Evolutionary conservation across 2,329 filamentous ascomycete species (phyloP).

Genomic region (Aspergillus udagawae): DNA sequence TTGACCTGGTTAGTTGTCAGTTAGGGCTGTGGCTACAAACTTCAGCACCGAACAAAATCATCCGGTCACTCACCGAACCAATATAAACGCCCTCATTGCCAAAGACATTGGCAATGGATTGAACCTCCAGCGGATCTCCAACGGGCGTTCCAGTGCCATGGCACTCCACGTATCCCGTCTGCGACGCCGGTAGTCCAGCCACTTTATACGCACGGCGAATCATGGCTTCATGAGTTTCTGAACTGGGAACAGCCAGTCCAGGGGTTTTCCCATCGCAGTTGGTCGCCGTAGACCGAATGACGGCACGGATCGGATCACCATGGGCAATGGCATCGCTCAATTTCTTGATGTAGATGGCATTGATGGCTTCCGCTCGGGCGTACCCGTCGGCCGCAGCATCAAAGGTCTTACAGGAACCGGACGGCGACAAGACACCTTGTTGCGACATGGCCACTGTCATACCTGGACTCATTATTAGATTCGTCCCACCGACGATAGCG

Average conservation of each 20-base stretch:
- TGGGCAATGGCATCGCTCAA: conserved; percentile 11
- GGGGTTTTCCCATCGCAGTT: conserved; percentile 23
- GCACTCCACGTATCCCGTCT: too few relatives aligned
- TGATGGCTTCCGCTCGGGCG: conserved; percentile 30
- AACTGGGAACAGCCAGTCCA: conserved; percentile 8
- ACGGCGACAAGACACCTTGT: conserved; percentile 32
- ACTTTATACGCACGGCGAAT: conserved; percentile 1
- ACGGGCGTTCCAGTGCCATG: too few relatives aligned
- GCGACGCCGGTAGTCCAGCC: too few relatives aligned
- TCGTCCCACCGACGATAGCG: conserved; percentile 7
- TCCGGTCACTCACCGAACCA: too few relatives aligned
- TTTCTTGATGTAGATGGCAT: conserved; percentile 28
- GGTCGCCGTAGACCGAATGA: conserved; percentile 23
- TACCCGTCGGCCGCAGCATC: conserved; percentile 29
- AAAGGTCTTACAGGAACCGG: conserved; percentile 25
- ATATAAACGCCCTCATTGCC: too few relatives aligned
- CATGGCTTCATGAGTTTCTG: conserved; percentile 5
- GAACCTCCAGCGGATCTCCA: too few relatives aligned
- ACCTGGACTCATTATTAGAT: conserved; percentile 29
- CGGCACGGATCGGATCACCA: conserved; percentile 26
- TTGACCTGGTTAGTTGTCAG: too few relatives aligned
- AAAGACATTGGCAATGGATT: too few relatives aligned
- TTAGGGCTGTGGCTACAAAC: too few relatives aligned
- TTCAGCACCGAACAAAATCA: too few relatives aligned
- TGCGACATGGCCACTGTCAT: conserved; percentile 25